Evolutionary conservation across 768 basidiomycete genomes (phyloP).

Genomic region (Heimioporus sp.): DNA sequence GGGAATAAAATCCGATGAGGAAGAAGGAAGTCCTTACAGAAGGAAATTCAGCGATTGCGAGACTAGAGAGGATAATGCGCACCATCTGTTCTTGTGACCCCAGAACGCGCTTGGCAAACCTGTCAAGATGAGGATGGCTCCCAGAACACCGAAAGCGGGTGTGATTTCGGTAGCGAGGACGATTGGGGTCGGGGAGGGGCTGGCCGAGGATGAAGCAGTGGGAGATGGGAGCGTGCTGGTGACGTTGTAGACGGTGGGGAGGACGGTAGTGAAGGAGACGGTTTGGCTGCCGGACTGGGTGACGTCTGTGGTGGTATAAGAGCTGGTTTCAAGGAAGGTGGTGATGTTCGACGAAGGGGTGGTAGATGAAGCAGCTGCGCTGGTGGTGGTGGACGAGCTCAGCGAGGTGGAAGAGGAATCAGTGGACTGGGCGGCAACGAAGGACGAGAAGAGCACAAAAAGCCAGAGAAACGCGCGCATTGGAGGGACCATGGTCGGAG

Average conservation of each 20-base stretch:
- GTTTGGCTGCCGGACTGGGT: constrained; percentile 47
- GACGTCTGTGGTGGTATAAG: constrained; percentile 48
- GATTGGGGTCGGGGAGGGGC: constrained; percentile 34
- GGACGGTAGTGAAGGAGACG: constrained; percentile 48
- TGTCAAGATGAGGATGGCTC: constrained; percentile 83
- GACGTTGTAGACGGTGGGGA: constrained; percentile 63
- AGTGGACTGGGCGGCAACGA: constrained; percentile 34
- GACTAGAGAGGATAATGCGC: constrained; percentile 21
- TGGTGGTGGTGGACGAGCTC: constrained; percentile 16
- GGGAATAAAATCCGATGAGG: constrained; percentile 86
- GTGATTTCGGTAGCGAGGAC: constrained; percentile 66
- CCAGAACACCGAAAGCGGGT: constrained; percentile 87
- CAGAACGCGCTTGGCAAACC: constrained; percentile 88
- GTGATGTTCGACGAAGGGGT: constrained; percentile 36
- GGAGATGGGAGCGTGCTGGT: constrained; percentile 53
- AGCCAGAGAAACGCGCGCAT: constrained; percentile 1
- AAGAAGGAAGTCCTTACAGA: constrained; percentile 84
- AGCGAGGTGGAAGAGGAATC: constrained; percentile 15
- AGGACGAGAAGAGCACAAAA: constrained; percentile 28
- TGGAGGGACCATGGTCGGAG: constrained; percentile 12
- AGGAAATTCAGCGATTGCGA: constrained; percentile 6
- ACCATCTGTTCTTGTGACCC: constrained; percentile 97
- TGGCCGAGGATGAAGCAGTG: constrained; percentile 44
- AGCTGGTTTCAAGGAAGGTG: constrained; percentile 54
- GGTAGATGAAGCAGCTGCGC: neutral